These are phyloP conservation scores for Podaxis pistillaris DNA, from an alignment of 768 basidiomycete genomes.

Conservation along the genomic window DNA sequence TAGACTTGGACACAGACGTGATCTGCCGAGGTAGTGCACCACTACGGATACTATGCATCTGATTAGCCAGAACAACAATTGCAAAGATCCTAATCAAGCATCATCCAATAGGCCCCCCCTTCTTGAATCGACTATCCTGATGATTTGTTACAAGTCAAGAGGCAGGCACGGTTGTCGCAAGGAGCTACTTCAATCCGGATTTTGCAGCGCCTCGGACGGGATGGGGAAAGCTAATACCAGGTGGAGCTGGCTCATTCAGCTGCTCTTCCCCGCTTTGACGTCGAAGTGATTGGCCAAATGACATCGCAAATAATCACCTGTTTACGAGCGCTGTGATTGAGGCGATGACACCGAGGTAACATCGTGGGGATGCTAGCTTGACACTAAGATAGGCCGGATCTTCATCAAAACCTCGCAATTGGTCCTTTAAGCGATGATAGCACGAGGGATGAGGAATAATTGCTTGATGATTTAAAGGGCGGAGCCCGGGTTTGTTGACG, in stretches of 20 bases:
- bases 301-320: neutral
- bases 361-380: neutral
- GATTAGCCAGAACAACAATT: neutral
- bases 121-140: neutral
- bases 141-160: neutral
- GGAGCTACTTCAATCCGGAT: neutral
- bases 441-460: neutral
- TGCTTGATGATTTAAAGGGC: neutral
- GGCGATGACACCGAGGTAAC: neutral
- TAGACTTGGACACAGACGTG: neutral
- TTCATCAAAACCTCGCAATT: neutral
- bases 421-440: neutral
- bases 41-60: neutral
- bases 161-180: neutral
- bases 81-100: neutral
- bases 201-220: neutral
- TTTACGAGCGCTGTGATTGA: neutral
- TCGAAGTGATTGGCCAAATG: neutral
- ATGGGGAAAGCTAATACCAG: neutral
- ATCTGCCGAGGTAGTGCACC: neutral
- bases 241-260: neutral
- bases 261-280: neutral
- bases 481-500: neutral
- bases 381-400: conserved; percentile 21
- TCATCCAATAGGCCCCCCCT: neutral